phyloP scores from a whole-genome alignment of 805 yeast genomes.

The Candida berthetii region DNA sequence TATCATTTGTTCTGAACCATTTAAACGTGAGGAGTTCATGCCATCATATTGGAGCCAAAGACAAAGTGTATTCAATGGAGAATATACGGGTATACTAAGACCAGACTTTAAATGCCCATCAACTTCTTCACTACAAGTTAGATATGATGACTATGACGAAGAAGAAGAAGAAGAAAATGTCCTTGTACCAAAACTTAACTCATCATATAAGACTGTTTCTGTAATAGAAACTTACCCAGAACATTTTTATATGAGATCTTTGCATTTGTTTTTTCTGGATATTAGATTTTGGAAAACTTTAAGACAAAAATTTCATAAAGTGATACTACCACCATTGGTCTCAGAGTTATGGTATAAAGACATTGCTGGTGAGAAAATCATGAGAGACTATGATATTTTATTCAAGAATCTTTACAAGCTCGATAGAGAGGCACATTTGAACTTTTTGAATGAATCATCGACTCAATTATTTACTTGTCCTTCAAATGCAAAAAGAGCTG shows the following conservation, averaged over 20 bases:
- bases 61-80: not conserved
- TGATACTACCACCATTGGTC: conserved; percentile 50
- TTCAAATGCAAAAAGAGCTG: conserved; percentile 52
- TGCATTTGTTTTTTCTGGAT: conserved; percentile 52
- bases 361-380: conserved; percentile 44
- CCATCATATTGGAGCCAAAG: conserved; percentile 18
- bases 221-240: not conserved
- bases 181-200: not conserved
- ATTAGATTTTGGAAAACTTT: conserved; percentile 47
- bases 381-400: conserved; percentile 46
- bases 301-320: conserved; percentile 40
- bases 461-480: conserved; percentile 92
- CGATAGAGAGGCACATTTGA: conserved; percentile 87
- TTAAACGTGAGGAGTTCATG: conserved; percentile 4
- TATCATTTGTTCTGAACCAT: conserved; percentile 28
- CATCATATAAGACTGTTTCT: not conserved
- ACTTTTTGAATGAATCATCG: conserved; percentile 65
- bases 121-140: too few relatives aligned
- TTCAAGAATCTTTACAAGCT: conserved; percentile 42
- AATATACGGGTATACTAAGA: conserved; percentile 10
- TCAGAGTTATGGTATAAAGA: conserved; percentile 42
- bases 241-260: conserved; percentile 40
- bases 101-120: not conserved
- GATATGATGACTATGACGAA: too few relatives aligned
- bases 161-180: not conserved